phyloP scores from a whole-genome alignment of 2,329 filamentous ascomycete genomes.

The Epicoccum nigrum region DNA sequence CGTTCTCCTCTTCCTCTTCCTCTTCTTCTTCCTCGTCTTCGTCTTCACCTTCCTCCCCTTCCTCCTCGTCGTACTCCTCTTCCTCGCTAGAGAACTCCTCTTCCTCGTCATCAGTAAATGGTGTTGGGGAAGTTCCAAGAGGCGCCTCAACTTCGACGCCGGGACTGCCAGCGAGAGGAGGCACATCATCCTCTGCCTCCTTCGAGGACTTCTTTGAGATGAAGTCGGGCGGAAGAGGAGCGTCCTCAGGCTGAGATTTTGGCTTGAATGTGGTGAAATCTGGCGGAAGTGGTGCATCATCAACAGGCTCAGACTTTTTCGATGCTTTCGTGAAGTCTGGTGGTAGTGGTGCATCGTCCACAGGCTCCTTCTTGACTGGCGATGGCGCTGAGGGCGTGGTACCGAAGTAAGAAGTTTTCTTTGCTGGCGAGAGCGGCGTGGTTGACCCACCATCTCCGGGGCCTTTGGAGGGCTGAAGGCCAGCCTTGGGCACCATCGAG shows the following conservation, averaged over 20 bases:
- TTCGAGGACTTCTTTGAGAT: conserved; percentile 39
- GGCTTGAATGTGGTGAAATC: conserved; percentile 42
- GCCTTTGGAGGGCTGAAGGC: conserved; percentile 38
- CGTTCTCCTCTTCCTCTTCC: conserved; percentile 43
- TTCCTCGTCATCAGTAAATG: conserved; percentile 37
- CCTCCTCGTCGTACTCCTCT: conserved; percentile 40
- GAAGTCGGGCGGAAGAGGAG: conserved; percentile 49
- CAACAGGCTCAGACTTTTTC: conserved; percentile 34
- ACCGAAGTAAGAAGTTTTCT: conserved; percentile 31
- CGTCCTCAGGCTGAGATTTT: conserved; percentile 37
- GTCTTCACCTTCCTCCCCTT: conserved; percentile 50
- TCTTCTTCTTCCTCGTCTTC: conserved; percentile 53
- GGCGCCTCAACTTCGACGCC: conserved; percentile 52
- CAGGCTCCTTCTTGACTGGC: conserved; percentile 36
- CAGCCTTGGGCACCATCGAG: conserved; percentile 59
- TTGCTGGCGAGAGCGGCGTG: conserved; percentile 44
- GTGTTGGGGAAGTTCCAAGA: conserved; percentile 43
- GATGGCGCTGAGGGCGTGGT: conserved; percentile 40
- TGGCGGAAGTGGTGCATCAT: conserved; percentile 46
- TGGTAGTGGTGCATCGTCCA: conserved; percentile 47
- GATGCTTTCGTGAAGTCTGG: conserved; percentile 44
- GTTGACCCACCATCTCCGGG: conserved; percentile 48
- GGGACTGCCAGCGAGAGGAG: conserved; percentile 56
- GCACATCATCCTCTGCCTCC: conserved; percentile 47
- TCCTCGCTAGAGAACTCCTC: conserved; percentile 50